Evolutionary conservation across 345 rosid genomes (phyloP).

Genomic region (Eucalyptus cloeziana): DNA sequence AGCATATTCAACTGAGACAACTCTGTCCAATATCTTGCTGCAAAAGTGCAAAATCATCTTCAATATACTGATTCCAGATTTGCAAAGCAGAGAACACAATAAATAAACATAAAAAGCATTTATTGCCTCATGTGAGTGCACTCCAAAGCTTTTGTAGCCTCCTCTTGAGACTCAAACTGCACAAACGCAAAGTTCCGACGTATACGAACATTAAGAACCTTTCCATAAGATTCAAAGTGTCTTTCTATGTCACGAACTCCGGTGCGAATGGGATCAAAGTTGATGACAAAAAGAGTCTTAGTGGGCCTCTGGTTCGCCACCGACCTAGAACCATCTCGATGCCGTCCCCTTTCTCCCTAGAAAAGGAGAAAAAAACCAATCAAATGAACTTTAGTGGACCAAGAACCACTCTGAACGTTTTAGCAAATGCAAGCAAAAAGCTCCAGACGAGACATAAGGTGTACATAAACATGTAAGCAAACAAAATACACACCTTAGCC

Average conservation of each 20-base stretch:
- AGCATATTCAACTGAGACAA: constrained; percentile 87
- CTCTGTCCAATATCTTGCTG: constrained; percentile 75
- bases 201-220: constrained; percentile 58
- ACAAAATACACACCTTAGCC: constrained; percentile 49
- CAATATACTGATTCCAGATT: background rate
- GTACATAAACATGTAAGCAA: background rate
- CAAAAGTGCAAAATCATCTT: background rate
- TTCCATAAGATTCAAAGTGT: constrained; percentile 77
- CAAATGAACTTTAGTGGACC: background rate
- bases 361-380: background rate
- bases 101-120: background rate
- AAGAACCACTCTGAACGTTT: background rate
- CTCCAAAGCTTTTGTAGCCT: constrained; percentile 74
- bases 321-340: constrained; percentile 47
- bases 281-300: constrained; percentile 76
- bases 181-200: constrained; percentile 79
- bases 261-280: constrained; percentile 67
- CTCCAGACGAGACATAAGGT: background rate
- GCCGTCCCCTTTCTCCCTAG: constrained; percentile 73
- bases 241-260: constrained; percentile 61
- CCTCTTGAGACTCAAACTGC: constrained; percentile 72
- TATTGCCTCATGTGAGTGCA: constrained; percentile 63
- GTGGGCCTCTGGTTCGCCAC: constrained; percentile 62
- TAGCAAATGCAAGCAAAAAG: background rate
- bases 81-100: background rate